Evolutionary conservation across 2,329 filamentous ascomycete species (phyloP).

Genomic region (Colletotrichum tofieldiae): DNA sequence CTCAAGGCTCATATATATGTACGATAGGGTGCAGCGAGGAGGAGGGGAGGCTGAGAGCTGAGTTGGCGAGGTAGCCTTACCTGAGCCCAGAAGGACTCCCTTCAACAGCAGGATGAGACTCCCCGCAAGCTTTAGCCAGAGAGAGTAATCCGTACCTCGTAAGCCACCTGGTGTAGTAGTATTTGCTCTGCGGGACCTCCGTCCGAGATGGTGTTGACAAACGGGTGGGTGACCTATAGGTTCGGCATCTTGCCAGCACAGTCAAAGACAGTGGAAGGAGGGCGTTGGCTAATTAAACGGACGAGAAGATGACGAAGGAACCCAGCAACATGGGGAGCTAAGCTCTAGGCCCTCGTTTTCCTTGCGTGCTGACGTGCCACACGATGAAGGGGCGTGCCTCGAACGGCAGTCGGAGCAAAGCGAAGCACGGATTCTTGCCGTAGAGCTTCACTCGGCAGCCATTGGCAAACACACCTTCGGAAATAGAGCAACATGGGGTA

Average conservation of each 20-base stretch:
- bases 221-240: background rate
- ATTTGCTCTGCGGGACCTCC: slow-evolving; percentile 17
- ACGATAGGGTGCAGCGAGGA: slow-evolving; percentile 23
- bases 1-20: slow-evolving; percentile 40
- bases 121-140: slow-evolving; percentile 27
- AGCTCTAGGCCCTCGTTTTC: slow-evolving; percentile 15
- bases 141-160: slow-evolving; percentile 25
- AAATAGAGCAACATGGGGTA: slow-evolving; percentile 21
- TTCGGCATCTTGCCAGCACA: slow-evolving; percentile 13
- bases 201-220: slow-evolving; percentile 37
- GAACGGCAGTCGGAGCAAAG: slow-evolving; percentile 30
- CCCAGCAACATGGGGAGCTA: slow-evolving; percentile 29
- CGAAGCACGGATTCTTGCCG: slow-evolving; percentile 9
- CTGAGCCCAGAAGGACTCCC: slow-evolving; percentile 9
- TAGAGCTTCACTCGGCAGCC: slow-evolving; percentile 16
- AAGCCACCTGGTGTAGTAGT: slow-evolving; percentile 18
- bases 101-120: slow-evolving; percentile 18
- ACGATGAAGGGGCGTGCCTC: slow-evolving; percentile 24
- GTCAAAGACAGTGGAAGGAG: background rate
- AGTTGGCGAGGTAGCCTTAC: slow-evolving; percentile 36
- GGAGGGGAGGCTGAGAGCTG: slow-evolving; percentile 35
- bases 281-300: slow-evolving; percentile 15
- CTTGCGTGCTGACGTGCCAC: slow-evolving; percentile 33
- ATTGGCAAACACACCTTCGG: slow-evolving; percentile 33
- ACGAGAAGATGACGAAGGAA: slow-evolving; percentile 21